These are phyloP conservation scores for Stephania yunnanensis DNA, from an alignment of 164 flowering plant species.

Conservation along the genomic window DNA sequence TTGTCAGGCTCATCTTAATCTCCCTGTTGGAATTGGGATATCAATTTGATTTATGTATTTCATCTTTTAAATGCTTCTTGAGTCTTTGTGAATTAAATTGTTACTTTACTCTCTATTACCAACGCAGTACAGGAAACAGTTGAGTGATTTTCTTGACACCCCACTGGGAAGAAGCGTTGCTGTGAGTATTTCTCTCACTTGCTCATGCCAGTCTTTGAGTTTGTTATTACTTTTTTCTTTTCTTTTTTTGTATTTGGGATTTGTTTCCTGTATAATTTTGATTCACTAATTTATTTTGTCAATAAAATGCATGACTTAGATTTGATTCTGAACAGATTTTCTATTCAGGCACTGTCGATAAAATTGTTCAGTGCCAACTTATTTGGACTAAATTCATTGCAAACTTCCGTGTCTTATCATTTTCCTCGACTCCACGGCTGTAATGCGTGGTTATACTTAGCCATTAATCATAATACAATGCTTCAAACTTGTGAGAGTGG, in stretches of 20 bases:
- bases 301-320: not conserved
- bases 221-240: not conserved
- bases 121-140: constrained; percentile 84
- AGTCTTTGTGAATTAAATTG: not conserved
- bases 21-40: not conserved
- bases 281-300: not conserved
- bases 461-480: not conserved
- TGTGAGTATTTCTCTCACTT: constrained; percentile 43
- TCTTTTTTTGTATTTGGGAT: not conserved
- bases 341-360: not conserved
- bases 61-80: not conserved
- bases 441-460: not conserved
- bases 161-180: constrained; percentile 71
- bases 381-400: not conserved
- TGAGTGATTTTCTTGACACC: constrained; percentile 55
- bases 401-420: not conserved
- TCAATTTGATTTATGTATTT: not conserved
- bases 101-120: not conserved
- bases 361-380: not conserved
- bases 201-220: not conserved
- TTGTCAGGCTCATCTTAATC: not conserved
- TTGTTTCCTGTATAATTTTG: not conserved
- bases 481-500: not conserved
- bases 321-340: not conserved
- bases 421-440: not conserved